Evolutionary conservation across 2,329 filamentous ascomycete species (phyloP), one percentile per base, ranked within the genome.

Genomic region (Neonectria hederae): DNA sequence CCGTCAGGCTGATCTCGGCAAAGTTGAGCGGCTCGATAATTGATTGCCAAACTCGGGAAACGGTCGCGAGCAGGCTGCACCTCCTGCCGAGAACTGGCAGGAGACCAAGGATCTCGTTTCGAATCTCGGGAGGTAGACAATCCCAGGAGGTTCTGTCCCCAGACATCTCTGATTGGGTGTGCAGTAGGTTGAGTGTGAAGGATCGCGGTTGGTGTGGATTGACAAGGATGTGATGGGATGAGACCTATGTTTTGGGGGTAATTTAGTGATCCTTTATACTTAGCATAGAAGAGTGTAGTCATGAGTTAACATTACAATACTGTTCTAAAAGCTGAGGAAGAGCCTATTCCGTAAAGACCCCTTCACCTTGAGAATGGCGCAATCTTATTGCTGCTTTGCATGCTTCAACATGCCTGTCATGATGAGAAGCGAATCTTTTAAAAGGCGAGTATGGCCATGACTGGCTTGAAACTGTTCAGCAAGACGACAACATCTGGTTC

Each of bases 1-100:
- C 10, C 48, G 72, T 74, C 40, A 74, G 58, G 51, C 49, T 74
- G 63, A 75, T 72, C 62, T 69, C 55, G 26, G 73, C 65, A 68
- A 75, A 74, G 55, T 71, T 75, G 26, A 67, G 56, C 54, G 71
- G 68, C 57, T 75, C 68, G 38, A 75, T 54, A 19, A 73, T 64
- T 19, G 65, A 63, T 46, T 67, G 69, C 73, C 72, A 75, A n/a
- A 52, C 66, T 65, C 52, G 65, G 28, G 63, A 65, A 51, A 72
- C 65, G 42, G 68, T 63, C 11, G 62, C 70, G 28, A 73, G 68
- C 46, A 54, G 46, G 52, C 69, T 63, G 59, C 63, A 68, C 30
- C 52, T 65, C 38, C 59, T 51, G 49, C 66, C 68, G 43, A 68
- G 45, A 55, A n/a, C 38, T 55, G 68, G 68, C 52, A 72, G n/a